Conservation (phyloP, 805 yeast species). For the Ogataea neopini region DNA sequence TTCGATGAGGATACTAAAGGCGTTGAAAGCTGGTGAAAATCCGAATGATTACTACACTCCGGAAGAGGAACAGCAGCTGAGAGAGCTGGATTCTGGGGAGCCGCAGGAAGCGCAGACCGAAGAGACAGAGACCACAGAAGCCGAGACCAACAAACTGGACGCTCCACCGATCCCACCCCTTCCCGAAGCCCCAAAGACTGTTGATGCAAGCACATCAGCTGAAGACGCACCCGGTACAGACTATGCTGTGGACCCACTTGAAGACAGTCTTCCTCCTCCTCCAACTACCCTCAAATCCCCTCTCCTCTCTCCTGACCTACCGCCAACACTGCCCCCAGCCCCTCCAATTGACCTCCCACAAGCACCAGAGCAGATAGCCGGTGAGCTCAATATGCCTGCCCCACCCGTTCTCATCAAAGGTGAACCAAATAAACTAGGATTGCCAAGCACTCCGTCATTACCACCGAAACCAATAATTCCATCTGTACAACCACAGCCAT, state of each 20-base stretch:
- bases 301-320: neutral
- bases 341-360: conserved; percentile 14
- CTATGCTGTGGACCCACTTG: neutral
- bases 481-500: neutral
- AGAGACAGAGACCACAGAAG: neutral
- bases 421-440: conserved; percentile 30
- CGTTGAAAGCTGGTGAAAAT: conserved; percentile 49
- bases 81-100: conserved; percentile 10
- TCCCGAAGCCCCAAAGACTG: neutral
- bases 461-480: conserved; percentile 15
- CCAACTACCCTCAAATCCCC: conserved; percentile 17
- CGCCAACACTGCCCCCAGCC: neutral
- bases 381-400: conserved; percentile 29
- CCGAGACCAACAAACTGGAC: too few species aligned
- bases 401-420: conserved; percentile 35
- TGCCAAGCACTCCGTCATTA: conserved; percentile 30
- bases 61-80: conserved; percentile 32
- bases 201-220: too few species aligned
- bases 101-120: conserved; percentile 3
- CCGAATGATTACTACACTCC: conserved; percentile 57
- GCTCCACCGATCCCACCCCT: too few species aligned
- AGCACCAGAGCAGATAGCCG: conserved; percentile 23
- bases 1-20: conserved; percentile 55
- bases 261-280: conserved; percentile 13
- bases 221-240: too few species aligned